Percentiles rank a stretch among this genome's conserved stretches.
Evolutionary conservation across 2,329 filamentous ascomycete species (phyloP).

Genomic region (Ophiostoma pallidulum): DNA sequence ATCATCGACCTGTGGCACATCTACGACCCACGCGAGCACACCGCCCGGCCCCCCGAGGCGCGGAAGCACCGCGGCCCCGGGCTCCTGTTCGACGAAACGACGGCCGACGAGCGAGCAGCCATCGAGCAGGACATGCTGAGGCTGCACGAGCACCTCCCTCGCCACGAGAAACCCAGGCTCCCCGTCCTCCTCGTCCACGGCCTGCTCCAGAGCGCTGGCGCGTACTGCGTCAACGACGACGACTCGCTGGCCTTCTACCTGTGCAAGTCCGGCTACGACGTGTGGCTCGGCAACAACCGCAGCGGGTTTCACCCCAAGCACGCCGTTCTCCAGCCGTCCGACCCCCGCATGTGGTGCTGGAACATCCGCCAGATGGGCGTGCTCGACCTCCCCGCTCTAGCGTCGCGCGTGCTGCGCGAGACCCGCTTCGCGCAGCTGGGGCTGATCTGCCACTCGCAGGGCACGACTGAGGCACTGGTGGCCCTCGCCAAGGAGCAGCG

Average conservation of each 20-base stretch:
- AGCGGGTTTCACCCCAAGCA: conserved; percentile 79
- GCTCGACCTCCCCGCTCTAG: conserved; percentile 73
- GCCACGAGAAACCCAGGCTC: conserved; percentile 46
- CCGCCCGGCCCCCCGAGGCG: conserved; percentile 37
- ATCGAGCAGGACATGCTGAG: conserved; percentile 11
- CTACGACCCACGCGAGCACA: conserved; percentile 70
- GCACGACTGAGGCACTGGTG: conserved; percentile 80
- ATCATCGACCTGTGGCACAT: conserved; percentile 84
- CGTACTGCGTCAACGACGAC: conserved; percentile 85
- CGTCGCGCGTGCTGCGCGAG: conserved; percentile 68
- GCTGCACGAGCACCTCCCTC: neutral
- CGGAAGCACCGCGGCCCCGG: conserved; percentile 46
- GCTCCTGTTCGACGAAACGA: conserved; percentile 46
- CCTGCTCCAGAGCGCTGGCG: conserved; percentile 75
- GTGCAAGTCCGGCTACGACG: conserved; percentile 84
- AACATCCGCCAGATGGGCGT: conserved; percentile 92
- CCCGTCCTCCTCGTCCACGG: conserved; percentile 84
- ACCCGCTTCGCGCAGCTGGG: conserved; percentile 78
- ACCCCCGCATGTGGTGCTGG: conserved; percentile 95
- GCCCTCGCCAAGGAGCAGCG: conserved; percentile 84
- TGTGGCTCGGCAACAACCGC: conserved; percentile 91
- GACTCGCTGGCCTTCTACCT: conserved; percentile 85
- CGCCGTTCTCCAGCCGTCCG: conserved; percentile 55
- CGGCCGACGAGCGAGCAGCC: conserved; percentile 11
- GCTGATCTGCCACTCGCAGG: conserved; percentile 81